Evolutionary conservation across 2,329 filamentous ascomycete genomes (phyloP).

Genomic region (Talaromyces amestolkiae): DNA sequence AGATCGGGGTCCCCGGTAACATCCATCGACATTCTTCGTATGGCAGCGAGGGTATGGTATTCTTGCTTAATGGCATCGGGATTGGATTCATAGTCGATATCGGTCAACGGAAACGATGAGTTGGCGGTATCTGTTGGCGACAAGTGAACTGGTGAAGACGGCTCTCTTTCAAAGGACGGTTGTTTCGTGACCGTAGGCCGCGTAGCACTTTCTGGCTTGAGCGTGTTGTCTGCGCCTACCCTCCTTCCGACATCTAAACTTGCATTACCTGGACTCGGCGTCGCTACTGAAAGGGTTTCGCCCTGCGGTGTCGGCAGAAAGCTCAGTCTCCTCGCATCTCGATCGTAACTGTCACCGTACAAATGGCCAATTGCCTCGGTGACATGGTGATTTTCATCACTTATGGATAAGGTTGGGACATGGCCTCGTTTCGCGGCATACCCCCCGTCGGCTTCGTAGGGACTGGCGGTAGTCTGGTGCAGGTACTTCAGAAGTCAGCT

Average conservation of each 20-base stretch:
- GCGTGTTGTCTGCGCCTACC: conserved; percentile 31
- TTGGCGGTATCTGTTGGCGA: conserved; percentile 56
- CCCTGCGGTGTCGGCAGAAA: conserved; percentile 59
- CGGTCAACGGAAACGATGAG: conserved; percentile 69
- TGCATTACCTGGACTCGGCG: conserved; percentile 30
- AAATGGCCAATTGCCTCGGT: conserved; percentile 90
- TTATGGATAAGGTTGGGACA: conserved; percentile 65
- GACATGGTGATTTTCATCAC: conserved; percentile 88
- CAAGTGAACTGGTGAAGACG: conserved; percentile 55
- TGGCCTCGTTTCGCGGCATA: conserved; percentile 58
- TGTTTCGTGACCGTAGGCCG: conserved; percentile 20
- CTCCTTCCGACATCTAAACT: conserved; percentile 16
- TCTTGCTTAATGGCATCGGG: conserved; percentile 88
- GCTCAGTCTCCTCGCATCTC: conserved; percentile 68
- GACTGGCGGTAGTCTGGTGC: conserved; percentile 17
- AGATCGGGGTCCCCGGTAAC: conserved; percentile 64
- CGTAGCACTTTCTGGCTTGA: conserved; percentile 23
- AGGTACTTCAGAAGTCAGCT: conserved; percentile 18
- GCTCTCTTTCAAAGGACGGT: conserved; percentile 41
- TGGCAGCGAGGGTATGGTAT: conserved; percentile 84
- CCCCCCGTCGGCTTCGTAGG: conserved; percentile 30
- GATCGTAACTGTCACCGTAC: conserved; percentile 72
- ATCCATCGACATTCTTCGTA: conserved; percentile 93
- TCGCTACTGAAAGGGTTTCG: conserved; percentile 41
- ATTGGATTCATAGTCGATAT: conserved; percentile 85